Conservation (phyloP, 2,329 filamentous ascomycete genomes). For the Phyllosticta capitalensis region DNA sequence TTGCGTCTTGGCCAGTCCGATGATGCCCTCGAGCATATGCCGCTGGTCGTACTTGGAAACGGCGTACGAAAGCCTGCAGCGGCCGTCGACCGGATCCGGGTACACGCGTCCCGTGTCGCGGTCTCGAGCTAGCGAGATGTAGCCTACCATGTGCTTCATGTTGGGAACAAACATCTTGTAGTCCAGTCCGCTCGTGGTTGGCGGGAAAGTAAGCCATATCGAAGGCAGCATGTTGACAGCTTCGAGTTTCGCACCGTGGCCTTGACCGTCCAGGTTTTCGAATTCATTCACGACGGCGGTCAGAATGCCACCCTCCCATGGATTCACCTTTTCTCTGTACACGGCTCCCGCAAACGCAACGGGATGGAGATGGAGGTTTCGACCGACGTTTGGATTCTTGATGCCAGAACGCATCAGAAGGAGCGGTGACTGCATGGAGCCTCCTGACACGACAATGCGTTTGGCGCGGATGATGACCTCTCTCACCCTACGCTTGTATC, state of each 20-base stretch:
- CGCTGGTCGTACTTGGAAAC: slow-evolving; percentile 61
- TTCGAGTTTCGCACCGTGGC: slow-evolving; percentile 79
- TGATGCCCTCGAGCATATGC: slow-evolving; percentile 60
- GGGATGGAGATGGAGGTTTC: slow-evolving; percentile 74
- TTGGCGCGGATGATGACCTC: slow-evolving; percentile 66
- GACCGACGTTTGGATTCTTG: slow-evolving; percentile 71
- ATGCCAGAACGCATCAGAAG: slow-evolving; percentile 70
- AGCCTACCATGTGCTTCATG: slow-evolving; percentile 59
- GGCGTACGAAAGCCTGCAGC: slow-evolving; percentile 46
- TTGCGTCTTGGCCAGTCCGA: slow-evolving; percentile 65
- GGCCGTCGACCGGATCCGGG: slow-evolving; percentile 55
- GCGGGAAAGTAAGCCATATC: slow-evolving; percentile 50
- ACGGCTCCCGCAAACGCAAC: slow-evolving; percentile 47
- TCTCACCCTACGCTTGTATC: slow-evolving; percentile 43
- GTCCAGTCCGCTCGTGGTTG: slow-evolving; percentile 59
- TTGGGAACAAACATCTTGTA: slow-evolving; percentile 64
- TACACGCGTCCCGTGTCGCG: slow-evolving; percentile 66
- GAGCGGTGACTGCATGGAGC: slow-evolving; percentile 67
- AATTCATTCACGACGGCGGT: slow-evolving; percentile 69
- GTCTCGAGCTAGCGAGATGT: slow-evolving; percentile 67
- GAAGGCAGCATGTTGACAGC: slow-evolving; percentile 65
- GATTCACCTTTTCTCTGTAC: slow-evolving; percentile 59
- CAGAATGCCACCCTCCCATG: slow-evolving; percentile 62
- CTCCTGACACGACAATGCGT: slow-evolving; percentile 68
- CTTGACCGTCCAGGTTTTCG: slow-evolving; percentile 69